phyloP scores from a whole-genome alignment of 495 filamentous ascomycete genomes.

The Barbatosphaeria neglecta region DNA sequence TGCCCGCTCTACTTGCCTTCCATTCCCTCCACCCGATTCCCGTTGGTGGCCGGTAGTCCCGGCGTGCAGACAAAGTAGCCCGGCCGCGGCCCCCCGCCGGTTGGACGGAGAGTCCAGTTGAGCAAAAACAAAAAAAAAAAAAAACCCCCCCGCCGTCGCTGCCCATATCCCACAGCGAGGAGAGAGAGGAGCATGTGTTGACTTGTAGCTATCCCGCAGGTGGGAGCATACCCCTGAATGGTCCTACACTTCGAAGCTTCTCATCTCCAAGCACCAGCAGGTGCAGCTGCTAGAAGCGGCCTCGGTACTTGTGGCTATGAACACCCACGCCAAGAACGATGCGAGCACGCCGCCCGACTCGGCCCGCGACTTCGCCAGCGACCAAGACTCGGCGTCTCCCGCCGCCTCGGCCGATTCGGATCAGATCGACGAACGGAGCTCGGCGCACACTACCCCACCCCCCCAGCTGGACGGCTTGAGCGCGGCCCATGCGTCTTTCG shows the following conservation, averaged over 20 bases:
- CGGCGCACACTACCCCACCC: constrained; percentile 59
- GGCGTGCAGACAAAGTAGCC: too few relatives aligned
- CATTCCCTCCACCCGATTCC: constrained; percentile 26
- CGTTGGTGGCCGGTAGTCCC: constrained; percentile 10
- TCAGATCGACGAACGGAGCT: constrained; percentile 54
- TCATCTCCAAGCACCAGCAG: constrained; percentile 99
- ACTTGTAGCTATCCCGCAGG: constrained; percentile 49
- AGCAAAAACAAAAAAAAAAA: too few relatives aligned
- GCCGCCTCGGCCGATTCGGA: constrained; percentile 68
- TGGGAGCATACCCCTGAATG: constrained; percentile 99
- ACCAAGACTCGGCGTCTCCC: constrained; percentile 71
- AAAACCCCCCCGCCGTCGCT: too few relatives aligned
- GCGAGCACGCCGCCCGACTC: constrained; percentile 44
- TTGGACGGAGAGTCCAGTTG: too few relatives aligned
- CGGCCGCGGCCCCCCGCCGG: too few relatives aligned
- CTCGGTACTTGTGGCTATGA: constrained; percentile 89
- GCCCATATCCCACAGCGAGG: too few relatives aligned
- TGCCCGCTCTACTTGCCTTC: constrained; percentile 48
- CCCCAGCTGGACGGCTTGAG: constrained; percentile 42
- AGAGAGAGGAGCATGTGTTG: constrained; percentile 20
- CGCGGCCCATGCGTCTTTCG: constrained; percentile 28
- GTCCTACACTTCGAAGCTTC: constrained; percentile 91
- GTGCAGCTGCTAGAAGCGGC: constrained; percentile 95
- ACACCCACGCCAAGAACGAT: constrained; percentile 37
- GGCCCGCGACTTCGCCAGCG: constrained; percentile 55